These are phyloP conservation scores for Saccharomycopsis sp. DNA, from an alignment of 805 yeast species.

Conservation along the genomic window DNA sequence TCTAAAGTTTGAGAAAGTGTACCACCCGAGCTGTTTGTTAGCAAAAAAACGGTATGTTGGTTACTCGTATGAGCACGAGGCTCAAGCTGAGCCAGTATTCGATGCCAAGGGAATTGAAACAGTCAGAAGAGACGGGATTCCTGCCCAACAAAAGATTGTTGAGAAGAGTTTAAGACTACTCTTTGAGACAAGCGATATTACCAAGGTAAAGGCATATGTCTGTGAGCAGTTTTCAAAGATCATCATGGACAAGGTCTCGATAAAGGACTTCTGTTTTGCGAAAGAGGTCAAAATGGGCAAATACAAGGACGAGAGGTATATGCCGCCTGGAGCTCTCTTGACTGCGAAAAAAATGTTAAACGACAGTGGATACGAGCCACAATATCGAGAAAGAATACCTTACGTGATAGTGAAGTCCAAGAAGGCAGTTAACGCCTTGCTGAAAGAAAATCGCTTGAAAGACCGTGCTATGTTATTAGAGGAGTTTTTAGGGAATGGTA, in stretches of 20 bases:
- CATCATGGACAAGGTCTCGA: constrained; percentile 50
- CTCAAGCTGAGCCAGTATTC: constrained; percentile 55
- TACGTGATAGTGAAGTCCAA: constrained; percentile 63
- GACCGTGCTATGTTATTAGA: constrained; percentile 80
- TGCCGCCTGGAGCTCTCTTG: constrained; percentile 90
- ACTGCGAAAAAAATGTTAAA: constrained; percentile 53
- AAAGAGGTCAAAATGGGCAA: constrained; percentile 82
- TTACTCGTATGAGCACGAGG: constrained; percentile 55
- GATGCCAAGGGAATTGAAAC: constrained; percentile 98
- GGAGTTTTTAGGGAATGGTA: constrained; percentile 28
- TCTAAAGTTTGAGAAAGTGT: constrained; percentile 87
- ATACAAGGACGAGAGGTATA: constrained; percentile 60
- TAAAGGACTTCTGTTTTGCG: constrained; percentile 86
- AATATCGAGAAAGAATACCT: constrained; percentile 82
- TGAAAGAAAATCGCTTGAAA: constrained; percentile 45
- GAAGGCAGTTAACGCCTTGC: constrained; percentile 34
- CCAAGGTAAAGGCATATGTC: constrained; percentile 61
- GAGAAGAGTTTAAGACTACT: constrained; percentile 61
- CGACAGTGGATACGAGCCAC: constrained; percentile 77
- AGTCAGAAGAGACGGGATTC: constrained; percentile 88
- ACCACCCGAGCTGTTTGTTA: constrained; percentile 74
- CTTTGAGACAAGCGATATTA: constrained; percentile 67
- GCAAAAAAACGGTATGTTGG: constrained; percentile 94
- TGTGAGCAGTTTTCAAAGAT: constrained; percentile 62
- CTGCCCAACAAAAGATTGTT: constrained; percentile 80